Conservation (phyloP, 2,329 filamentous ascomycete genomes). For the Stromatinia cepivora region DNA sequence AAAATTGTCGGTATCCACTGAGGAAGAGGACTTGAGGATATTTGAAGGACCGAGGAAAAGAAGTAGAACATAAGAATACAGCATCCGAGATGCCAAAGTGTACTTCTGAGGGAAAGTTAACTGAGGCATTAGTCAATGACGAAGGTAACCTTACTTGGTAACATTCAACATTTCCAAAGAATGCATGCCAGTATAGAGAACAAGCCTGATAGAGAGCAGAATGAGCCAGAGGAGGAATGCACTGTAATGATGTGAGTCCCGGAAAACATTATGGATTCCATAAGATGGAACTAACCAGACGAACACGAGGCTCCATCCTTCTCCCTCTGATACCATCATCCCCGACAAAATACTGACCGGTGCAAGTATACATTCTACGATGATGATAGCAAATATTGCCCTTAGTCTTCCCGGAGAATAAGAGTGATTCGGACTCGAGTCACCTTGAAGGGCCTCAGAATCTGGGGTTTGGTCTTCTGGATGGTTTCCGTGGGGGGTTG, state of each 20-base stretch:
- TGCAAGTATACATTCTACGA: background rate
- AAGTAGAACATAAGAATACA: background rate
- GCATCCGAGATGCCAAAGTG: background rate
- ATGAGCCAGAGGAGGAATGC: background rate
- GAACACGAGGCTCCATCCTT: background rate
- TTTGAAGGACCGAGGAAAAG: background rate
- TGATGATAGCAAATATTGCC: background rate
- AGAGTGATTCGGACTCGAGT: background rate
- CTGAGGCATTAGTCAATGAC: accelerated
- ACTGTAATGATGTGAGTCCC: background rate
- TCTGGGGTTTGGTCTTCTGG: background rate
- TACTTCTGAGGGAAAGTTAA: background rate
- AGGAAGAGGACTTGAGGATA: background rate
- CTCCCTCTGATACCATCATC: background rate
- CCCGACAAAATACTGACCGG: background rate
- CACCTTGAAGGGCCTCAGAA: background rate
- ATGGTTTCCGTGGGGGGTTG: background rate
- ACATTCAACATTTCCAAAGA: background rate
- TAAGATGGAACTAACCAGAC: background rate
- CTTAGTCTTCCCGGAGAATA: background rate
- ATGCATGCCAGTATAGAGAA: background rate
- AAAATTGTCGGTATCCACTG: background rate
- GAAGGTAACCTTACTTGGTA: background rate
- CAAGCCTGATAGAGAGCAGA: background rate
- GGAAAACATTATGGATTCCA: background rate